phyloP scores from a whole-genome alignment of 768 basidiomycete species.

The Hemileccinum impolitum region DNA sequence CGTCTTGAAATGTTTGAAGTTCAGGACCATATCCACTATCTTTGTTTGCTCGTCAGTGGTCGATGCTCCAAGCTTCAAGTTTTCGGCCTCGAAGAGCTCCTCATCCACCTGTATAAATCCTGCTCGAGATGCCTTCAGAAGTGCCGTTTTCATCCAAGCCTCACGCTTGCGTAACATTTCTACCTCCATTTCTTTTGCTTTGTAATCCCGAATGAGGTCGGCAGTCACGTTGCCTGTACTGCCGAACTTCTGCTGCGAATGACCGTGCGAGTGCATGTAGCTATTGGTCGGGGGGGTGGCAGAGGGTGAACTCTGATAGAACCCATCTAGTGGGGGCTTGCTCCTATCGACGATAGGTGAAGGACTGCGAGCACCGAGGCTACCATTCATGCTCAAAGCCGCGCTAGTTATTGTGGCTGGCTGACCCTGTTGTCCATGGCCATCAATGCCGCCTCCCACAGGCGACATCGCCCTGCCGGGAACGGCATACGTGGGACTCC shows the following conservation, averaged over 20 bases:
- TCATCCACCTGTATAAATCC: slow-evolving; percentile 73
- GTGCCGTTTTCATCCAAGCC: slow-evolving; percentile 80
- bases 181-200: slow-evolving; percentile 77
- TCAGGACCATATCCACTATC: slow-evolving; percentile 68
- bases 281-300: slow-evolving; percentile 50
- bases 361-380: slow-evolving; percentile 47
- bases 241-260: slow-evolving; percentile 34
- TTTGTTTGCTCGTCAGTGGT: slow-evolving; percentile 43
- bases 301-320: slow-evolving; percentile 43
- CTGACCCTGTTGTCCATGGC: slow-evolving; percentile 21
- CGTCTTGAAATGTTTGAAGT: slow-evolving; percentile 85
- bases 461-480: slow-evolving; percentile 63
- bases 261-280: slow-evolving; percentile 41
- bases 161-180: slow-evolving; percentile 74
- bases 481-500: slow-evolving; percentile 50
- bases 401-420: slow-evolving; percentile 52
- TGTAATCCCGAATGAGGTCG: slow-evolving; percentile 77
- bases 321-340: slow-evolving; percentile 58
- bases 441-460: slow-evolving; percentile 29
- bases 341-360: slow-evolving; percentile 56
- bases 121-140: slow-evolving; percentile 68
- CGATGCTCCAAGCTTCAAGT: slow-evolving; percentile 33
- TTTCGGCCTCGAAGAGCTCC: slow-evolving; percentile 39
- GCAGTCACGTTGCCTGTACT: slow-evolving; percentile 70
- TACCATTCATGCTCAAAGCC: slow-evolving; percentile 50